phyloP scores from a whole-genome alignment of 2,329 filamentous ascomycete species.

The Neonectria punicea region DNA sequence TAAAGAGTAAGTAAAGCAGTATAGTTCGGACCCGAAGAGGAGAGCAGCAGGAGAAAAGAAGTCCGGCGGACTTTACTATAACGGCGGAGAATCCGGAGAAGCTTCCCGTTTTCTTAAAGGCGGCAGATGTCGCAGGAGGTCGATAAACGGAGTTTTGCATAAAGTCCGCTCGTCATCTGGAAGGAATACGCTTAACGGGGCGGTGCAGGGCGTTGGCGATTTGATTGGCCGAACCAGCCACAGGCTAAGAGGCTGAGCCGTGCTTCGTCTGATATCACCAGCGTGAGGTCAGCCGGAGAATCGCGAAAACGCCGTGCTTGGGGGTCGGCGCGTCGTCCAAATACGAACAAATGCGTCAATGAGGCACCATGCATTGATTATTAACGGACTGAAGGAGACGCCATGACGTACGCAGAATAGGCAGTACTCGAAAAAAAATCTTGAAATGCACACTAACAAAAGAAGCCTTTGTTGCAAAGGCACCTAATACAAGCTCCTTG shows the following conservation, averaged over 20 bases:
- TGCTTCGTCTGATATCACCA: not conserved
- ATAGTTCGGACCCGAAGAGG: constrained; percentile 23
- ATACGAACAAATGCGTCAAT: not conserved
- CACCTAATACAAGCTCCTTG: constrained; percentile 44
- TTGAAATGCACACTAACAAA: constrained; percentile 42
- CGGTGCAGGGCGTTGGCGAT: not conserved
- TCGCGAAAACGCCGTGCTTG: constrained; percentile 28
- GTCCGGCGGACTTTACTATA: constrained; percentile 44
- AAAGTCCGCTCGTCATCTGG: constrained; percentile 28
- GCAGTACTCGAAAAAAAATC: constrained; percentile 9
- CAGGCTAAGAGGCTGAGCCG: constrained; percentile 18
- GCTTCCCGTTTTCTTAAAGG: constrained; percentile 9
- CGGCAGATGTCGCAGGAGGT: constrained; percentile 8
- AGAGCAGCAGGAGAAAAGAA: constrained; percentile 27
- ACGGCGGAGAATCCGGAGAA: constrained; percentile 15
- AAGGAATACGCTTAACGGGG: constrained; percentile 7
- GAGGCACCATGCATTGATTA: not conserved
- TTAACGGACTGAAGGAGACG: not conserved
- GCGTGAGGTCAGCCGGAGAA: constrained; percentile 19
- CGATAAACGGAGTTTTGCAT: constrained; percentile 26
- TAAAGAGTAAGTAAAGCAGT: constrained; percentile 8
- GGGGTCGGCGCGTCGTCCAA: not conserved
- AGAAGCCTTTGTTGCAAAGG: constrained; percentile 40
- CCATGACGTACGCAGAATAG: constrained; percentile 3
- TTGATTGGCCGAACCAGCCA: constrained; percentile 27